Base-by-base conservation (phyloP, 805 yeast species). In the Limtongia smithiae region DNA sequence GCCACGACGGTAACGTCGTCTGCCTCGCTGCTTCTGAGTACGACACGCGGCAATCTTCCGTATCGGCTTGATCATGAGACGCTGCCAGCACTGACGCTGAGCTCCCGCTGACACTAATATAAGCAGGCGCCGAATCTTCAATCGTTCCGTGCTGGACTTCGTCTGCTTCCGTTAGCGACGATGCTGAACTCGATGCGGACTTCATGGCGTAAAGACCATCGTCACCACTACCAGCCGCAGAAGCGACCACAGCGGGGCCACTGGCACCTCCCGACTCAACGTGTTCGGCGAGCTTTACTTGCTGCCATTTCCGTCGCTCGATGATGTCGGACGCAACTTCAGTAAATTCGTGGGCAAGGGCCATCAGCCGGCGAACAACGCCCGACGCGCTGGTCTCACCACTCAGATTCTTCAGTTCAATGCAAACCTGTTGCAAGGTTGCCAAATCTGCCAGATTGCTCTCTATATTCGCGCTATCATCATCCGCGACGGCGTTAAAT, bases 1-100 rank as follows among this genome's bases (percentile, higher is more conserved):
- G 40, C 55, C 55, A 51, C 7, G 55, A 48, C 3, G 53, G 55
- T n/a, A 50, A 31, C 12, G 51, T 50, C 17, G 42, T 39, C 25
- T 46, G 48, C 14, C 46, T 37, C 3, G 51, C 51, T 2, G 25
- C 55, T 33, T 42, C 51, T 6, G 50, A 39, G 22, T 43, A 50
- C 18, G 48, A 39, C 22, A 27, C 27, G 15, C 42, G 37, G 27
- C 41, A 46, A 5, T n/a, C 32, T 6, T 50, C 55, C 11, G 50
- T 35, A 14, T 45, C 55, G 17, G 24, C 41, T 7, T 28, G 34
- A 18, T 27, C 3, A 24, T 20, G 18, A 12, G 22, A 3, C 8
- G 18, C 20, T 8, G 14, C 27, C 41, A 14, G 14, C 28, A 3
- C 12, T 6, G 11, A n/a, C n/a, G 28, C n/a, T 5, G 33, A 15